Evolutionary conservation across 2,329 filamentous ascomycete species (phyloP).

Genomic region (Dactylellina leptospora): DNA sequence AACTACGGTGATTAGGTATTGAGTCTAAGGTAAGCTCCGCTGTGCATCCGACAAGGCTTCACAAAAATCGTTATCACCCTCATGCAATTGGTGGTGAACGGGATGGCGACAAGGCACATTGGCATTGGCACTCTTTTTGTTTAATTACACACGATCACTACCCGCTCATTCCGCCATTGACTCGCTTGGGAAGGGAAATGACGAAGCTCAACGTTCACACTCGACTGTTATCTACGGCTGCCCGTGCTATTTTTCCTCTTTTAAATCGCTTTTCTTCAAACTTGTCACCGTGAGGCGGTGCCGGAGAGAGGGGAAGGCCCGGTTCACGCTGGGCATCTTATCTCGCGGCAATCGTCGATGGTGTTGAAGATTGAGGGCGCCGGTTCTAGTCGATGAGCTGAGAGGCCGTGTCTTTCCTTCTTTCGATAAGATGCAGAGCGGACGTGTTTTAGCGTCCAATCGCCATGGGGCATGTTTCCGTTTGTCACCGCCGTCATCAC

Average conservation of each 20-base stretch:
- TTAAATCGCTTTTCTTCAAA: neutral
- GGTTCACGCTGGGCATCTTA: slow-evolving; percentile 24
- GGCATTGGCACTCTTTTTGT: slow-evolving; percentile 3
- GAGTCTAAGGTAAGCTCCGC: slow-evolving; percentile 46
- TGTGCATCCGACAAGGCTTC: slow-evolving; percentile 14
- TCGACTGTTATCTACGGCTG: neutral
- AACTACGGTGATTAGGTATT: slow-evolving; percentile 49
- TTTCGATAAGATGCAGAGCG: slow-evolving; percentile 12
- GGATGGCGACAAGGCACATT: slow-evolving; percentile 42
- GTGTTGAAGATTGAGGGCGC: neutral
- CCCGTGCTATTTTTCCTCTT: too few species aligned
- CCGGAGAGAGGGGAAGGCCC: slow-evolving; percentile 13
- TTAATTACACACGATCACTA: slow-evolving; percentile 8
- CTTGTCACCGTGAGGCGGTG: slow-evolving; percentile 25
- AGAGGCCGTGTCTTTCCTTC: neutral
- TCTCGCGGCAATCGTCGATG: neutral
- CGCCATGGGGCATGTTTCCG: slow-evolving; percentile 24
- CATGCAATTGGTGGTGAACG: slow-evolving; percentile 32
- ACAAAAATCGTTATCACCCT: slow-evolving; percentile 22
- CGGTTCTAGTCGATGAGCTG: slow-evolving; percentile 14
- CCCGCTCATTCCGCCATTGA: slow-evolving; percentile 28
- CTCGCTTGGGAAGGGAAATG: slow-evolving; percentile 31
- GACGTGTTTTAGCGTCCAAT: slow-evolving; percentile 45
- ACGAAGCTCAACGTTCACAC: slow-evolving; percentile 15
- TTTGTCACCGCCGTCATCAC: slow-evolving; percentile 52